A percentile compares a stretch with the other conserved stretches of the same genome.
Evolutionary conservation across 1,284 basidiomycete species (phyloP).

Genomic region (Trichosporon faecale): DNA sequence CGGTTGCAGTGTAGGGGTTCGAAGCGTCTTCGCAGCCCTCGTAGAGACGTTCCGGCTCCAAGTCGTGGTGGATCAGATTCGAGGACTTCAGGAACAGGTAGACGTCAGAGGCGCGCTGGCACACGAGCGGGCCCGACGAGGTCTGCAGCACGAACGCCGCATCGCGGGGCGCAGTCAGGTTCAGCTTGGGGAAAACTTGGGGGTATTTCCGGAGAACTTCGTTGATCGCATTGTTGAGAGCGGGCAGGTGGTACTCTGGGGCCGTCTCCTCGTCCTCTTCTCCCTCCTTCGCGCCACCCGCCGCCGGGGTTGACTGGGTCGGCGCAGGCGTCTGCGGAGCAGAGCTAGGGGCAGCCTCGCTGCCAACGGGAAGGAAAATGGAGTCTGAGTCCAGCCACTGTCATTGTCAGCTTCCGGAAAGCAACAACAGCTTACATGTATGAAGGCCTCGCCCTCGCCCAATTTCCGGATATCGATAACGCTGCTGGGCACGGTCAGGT

Average conservation of each 20-base stretch:
- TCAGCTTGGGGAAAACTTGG: slow-evolving; percentile 91
- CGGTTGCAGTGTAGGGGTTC: neutral
- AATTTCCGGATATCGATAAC: slow-evolving; percentile 77
- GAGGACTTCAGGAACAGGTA: slow-evolving; percentile 91
- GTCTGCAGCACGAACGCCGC: slow-evolving; percentile 82
- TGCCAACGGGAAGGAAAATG: slow-evolving; percentile 59
- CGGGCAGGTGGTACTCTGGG: slow-evolving; percentile 59
- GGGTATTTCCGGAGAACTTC: slow-evolving; percentile 63
- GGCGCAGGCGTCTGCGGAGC: neutral
- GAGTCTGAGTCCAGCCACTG: slow-evolving; percentile 37
- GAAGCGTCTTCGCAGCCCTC: slow-evolving; percentile 39
- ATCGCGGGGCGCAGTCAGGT: slow-evolving; percentile 90
- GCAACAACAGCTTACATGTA: slow-evolving; percentile 59
- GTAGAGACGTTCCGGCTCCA: slow-evolving; percentile 56
- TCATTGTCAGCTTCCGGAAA: neutral
- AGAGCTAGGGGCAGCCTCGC: slow-evolving; percentile 15
- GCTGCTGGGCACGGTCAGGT: slow-evolving; percentile 70
- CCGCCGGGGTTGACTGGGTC: neutral
- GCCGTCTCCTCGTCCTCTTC: slow-evolving; percentile 13
- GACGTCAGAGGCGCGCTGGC: slow-evolving; percentile 80
- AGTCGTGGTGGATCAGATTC: slow-evolving; percentile 81
- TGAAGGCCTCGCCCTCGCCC: slow-evolving; percentile 76
- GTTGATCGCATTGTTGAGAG: slow-evolving; percentile 71
- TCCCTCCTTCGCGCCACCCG: neutral
- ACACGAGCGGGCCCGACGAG: slow-evolving; percentile 77